phyloP scores from a whole-genome alignment of 805 yeast species.

The Candida manassasensis region DNA sequence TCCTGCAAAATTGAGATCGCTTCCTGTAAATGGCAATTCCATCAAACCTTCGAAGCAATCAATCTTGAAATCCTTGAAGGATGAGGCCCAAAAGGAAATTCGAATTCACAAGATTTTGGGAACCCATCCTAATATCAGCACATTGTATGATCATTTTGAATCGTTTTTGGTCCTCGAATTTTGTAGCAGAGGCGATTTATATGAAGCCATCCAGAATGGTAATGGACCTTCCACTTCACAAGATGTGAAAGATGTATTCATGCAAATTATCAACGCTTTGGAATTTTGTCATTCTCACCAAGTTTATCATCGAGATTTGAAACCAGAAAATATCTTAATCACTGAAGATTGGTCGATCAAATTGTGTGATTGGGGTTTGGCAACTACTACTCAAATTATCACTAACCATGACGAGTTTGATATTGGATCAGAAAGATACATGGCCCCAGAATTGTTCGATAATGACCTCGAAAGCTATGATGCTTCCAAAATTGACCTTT shows the following conservation, averaged over 20 bases:
- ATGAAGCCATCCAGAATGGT: constrained; percentile 67
- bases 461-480: constrained; percentile 54
- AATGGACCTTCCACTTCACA: constrained; percentile 57
- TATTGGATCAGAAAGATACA: constrained; percentile 84
- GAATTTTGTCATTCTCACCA: constrained; percentile 46
- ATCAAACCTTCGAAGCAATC: constrained; percentile 13
- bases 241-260: constrained; percentile 52
- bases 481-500: constrained; percentile 77
- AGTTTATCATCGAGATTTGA: constrained; percentile 53
- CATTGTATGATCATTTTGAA: constrained; percentile 47
- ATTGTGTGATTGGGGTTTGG: constrained; percentile 57
- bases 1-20: constrained; percentile 29
- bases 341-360: constrained; percentile 54
- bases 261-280: constrained; percentile 46
- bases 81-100: constrained; percentile 67
- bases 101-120: constrained; percentile 61
- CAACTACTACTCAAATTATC: constrained; percentile 49
- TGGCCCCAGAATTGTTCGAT: constrained; percentile 92
- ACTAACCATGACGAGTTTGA: constrained; percentile 60
- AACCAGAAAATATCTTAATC: constrained; percentile 54
- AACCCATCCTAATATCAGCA: constrained; percentile 40
- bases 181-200: constrained; percentile 83
- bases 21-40: constrained; percentile 2
- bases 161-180: constrained; percentile 63
- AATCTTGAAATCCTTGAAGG: constrained; percentile 29